A percentile compares a stretch with the other conserved stretches of the same genome.
Evolutionary conservation across 148 eudicot species (phyloP).

Genomic region (Rhododendron ferrugineum): DNA sequence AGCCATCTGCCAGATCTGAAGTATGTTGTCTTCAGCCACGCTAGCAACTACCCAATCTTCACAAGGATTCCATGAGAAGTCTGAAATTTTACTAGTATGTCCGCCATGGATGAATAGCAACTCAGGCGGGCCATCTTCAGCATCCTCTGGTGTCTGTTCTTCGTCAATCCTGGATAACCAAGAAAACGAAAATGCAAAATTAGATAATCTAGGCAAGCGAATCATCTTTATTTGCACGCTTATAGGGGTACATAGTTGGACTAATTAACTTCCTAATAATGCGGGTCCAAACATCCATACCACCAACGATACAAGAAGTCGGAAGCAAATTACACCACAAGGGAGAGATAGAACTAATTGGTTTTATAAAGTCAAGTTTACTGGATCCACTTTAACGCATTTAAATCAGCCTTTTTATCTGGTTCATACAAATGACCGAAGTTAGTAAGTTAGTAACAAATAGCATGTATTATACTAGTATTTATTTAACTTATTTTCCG

Average conservation of each 20-base stretch:
- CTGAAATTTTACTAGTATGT: conserved; percentile 83
- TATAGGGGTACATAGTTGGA: not conserved
- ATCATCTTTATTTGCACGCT: not conserved
- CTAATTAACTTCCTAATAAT: not conserved
- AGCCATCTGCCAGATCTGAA: conserved; percentile 96
- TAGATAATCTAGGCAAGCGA: not conserved
- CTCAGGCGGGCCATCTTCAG: conserved; percentile 88
- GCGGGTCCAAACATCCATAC: not conserved
- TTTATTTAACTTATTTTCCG: not conserved
- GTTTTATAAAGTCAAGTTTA: not conserved
- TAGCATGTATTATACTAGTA: not conserved
- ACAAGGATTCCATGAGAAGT: conserved; percentile 91
- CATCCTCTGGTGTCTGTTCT: conserved; percentile 68
- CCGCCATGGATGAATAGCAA: conserved; percentile 87
- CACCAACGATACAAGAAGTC: not conserved
- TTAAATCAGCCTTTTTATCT: not conserved
- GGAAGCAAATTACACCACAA: not conserved
- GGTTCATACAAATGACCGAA: not conserved
- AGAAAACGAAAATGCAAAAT: not conserved
- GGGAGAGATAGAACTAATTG: not conserved
- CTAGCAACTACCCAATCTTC: conserved; percentile 92
- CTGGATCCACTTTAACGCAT: not conserved
- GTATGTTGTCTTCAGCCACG: conserved; percentile 83
- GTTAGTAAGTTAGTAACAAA: not conserved
- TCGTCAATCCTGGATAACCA: conserved; percentile 48